Evolutionary conservation across 345 rosid genomes (phyloP).

Genomic region (Turritis glabra): DNA sequence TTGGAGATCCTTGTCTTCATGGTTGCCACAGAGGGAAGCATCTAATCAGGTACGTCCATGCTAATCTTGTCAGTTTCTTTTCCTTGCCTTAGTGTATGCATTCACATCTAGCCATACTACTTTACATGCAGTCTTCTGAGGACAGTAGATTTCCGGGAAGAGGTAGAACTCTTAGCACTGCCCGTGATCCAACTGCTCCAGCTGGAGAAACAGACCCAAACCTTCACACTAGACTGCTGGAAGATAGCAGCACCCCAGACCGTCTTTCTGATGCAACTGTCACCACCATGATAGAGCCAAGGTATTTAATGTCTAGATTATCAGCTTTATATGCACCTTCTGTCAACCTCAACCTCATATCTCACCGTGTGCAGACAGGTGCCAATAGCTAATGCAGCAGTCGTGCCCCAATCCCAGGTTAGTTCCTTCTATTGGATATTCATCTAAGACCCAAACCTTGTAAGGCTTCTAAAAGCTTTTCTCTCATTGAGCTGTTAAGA

Average conservation of each 20-base stretch:
- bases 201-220: constrained; percentile 61
- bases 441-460: not conserved
- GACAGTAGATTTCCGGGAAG: constrained; percentile 82
- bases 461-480: not conserved
- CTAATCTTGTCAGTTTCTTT: not conserved
- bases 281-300: constrained; percentile 43
- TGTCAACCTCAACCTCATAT: not conserved
- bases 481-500: constrained; percentile 2
- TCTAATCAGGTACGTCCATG: constrained; percentile 53
- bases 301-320: constrained; percentile 39
- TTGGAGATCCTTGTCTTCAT: constrained; percentile 83
- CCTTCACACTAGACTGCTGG: constrained; percentile 81
- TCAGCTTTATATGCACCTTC: not conserved
- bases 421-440: not conserved
- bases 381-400: constrained; percentile 36
- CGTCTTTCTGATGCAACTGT: constrained; percentile 43
- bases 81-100: not conserved
- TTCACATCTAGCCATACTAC: constrained; percentile 17
- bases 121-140: constrained; percentile 54
- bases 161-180: constrained; percentile 69
- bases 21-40: constrained; percentile 82
- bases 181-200: constrained; percentile 44
- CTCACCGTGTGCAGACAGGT: constrained; percentile 22
- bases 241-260: constrained; percentile 48
- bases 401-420: constrained; percentile 52